Conservation (phyloP, 2,329 filamentous ascomycete genomes). For the Aureobasidium leucospermi region DNA sequence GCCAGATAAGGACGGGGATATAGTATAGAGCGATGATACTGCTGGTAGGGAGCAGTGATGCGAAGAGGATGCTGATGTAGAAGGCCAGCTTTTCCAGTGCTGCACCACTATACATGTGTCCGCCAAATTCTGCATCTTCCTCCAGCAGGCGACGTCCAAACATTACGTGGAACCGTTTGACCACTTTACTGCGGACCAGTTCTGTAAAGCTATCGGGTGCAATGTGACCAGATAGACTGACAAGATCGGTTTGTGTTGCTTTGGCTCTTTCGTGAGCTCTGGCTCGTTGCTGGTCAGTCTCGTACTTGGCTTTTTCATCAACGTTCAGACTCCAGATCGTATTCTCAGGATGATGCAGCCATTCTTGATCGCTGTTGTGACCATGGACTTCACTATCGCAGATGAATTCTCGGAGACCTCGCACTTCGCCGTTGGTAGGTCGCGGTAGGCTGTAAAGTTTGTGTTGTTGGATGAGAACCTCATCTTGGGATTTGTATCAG, state of each 20-base stretch:
- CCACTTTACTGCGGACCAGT: background rate
- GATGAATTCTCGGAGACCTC: conserved; percentile 9
- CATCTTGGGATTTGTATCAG: background rate
- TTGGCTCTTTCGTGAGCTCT: conserved; percentile 10
- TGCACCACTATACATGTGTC: conserved; percentile 1
- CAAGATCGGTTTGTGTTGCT: conserved; percentile 5
- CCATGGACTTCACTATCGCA: background rate
- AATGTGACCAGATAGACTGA: conserved; percentile 1
- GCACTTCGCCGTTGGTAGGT: conserved; percentile 1
- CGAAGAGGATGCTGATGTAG: conserved; percentile 17
- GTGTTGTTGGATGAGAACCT: conserved; percentile 3
- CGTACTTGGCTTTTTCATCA: conserved; percentile 6
- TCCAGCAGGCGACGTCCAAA: background rate
- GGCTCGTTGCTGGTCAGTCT: conserved; percentile 6
- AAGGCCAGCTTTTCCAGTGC: conserved; percentile 1
- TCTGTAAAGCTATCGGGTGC: conserved; percentile 2
- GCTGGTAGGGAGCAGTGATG: conserved; percentile 20
- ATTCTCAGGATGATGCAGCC: conserved; percentile 20
- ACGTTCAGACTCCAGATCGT: conserved; percentile 19
- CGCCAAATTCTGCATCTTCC: conserved; percentile 9
- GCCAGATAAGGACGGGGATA: conserved; percentile 16
- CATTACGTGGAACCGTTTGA: background rate
- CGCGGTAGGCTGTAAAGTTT: conserved; percentile 1
- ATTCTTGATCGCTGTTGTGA: conserved; percentile 11
- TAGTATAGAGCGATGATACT: conserved; percentile 23